Base-by-base conservation (phyloP, 257 asterid genomes). In the Echites panduratus region DNA sequence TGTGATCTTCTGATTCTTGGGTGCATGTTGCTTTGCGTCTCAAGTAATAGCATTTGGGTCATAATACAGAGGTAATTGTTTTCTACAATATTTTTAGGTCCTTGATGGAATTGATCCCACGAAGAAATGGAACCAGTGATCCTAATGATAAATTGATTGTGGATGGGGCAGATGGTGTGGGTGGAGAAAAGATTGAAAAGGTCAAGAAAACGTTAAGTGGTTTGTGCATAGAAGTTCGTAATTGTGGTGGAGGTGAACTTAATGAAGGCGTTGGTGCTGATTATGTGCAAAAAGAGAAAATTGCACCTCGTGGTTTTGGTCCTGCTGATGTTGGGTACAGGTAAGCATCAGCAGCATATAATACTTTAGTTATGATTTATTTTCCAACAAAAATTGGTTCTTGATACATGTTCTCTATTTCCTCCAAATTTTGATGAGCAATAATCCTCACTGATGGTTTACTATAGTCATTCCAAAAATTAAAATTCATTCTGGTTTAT, bases 261-360 rank as follows among this genome's bases (percentile, higher is more conserved):
- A 91, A 94, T 77, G 96, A 94, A 71, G 90, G 95, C 32, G 99
- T 87, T 75, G 99, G 99, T 77, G 98, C 99, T 74, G 99, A 94
- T 78, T 94, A 76, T 82, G 99, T 94, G 79, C 98, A 90, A 86
- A 94, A 94, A 89, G 99, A 88, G 80, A 94, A 94, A 86, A 80
- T 85, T 63, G 86, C 81, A 73, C 98, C 99, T 1, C 95, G 97
- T 20, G 82, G 86, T 49, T 92, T 90, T 81, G 87, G 89, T 78
- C 77, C 84, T 75, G 73, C 85, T 68, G 97, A 94, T 79, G 76
- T 76, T 74, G 92, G 95, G 47, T 41, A 81, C 53, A 90, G 98
- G 99, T 93, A 79, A 81, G 78, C 64, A 70, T 68, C 71, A 75
- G 76, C 82, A 73, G 35, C 74, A 61, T 53, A 59, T 20, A 63